phyloP scores from a whole-genome alignment of 2,329 filamentous ascomycete genomes.

The Geosmithia putterillii region DNA sequence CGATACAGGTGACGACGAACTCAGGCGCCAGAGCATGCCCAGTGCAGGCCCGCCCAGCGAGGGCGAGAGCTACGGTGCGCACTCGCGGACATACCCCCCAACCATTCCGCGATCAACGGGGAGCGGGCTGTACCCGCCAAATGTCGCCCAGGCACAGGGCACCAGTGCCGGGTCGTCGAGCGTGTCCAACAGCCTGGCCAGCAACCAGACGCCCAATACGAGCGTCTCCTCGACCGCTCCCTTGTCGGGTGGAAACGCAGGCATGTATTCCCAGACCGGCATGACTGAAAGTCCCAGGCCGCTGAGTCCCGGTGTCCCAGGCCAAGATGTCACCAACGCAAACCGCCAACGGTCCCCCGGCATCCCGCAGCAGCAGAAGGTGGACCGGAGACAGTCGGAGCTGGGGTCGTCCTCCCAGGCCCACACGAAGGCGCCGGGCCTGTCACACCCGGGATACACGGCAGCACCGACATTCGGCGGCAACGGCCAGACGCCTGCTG shows the following conservation, averaged over 20 bases:
- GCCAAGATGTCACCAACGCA: conserved; percentile 34
- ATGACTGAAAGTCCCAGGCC: conserved; percentile 86
- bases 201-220: conserved; percentile 30
- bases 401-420: conserved; percentile 39
- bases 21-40: conserved; percentile 58
- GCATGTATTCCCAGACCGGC: conserved; percentile 57
- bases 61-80: conserved; percentile 35
- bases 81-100: conserved; percentile 71
- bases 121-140: conserved; percentile 50
- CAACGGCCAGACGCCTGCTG: conserved; percentile 23
- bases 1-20: conserved; percentile 44
- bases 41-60: conserved; percentile 48
- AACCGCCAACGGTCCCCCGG: conserved; percentile 53
- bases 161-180: conserved; percentile 43
- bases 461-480: conserved; percentile 5
- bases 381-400: conserved; percentile 43
- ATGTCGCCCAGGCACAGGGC: conserved; percentile 38
- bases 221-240: conserved; percentile 34
- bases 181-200: conserved; percentile 25
- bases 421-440: conserved; percentile 22
- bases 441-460: conserved; percentile 22
- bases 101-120: conserved; percentile 39
- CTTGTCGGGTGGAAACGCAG: conserved; percentile 28
- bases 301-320: conserved; percentile 51
- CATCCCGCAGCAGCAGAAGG: conserved; percentile 43